These are phyloP conservation scores for Aspergillus viridinutans DNA, from an alignment of 2,329 filamentous ascomycete genomes.

Conservation along the genomic window DNA sequence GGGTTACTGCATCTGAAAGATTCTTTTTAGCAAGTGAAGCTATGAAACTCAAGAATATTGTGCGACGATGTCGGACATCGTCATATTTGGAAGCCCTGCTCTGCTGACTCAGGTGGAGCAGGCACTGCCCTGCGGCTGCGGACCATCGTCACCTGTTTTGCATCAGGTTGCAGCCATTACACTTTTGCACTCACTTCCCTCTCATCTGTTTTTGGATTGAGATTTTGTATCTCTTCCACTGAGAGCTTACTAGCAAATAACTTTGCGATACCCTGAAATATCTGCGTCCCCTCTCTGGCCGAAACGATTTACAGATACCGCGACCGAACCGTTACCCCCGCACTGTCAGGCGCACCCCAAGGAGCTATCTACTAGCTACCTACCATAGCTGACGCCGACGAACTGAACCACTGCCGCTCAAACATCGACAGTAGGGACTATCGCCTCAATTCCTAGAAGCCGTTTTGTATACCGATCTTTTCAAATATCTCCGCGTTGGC, in stretches of 20 bases:
- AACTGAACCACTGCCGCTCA: not conserved
- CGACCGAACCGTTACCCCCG: not conserved
- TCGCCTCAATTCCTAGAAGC: not conserved
- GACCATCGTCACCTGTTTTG: slow-evolving; percentile 14
- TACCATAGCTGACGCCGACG: not conserved
- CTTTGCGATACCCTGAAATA: not conserved
- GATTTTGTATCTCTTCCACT: too few relatives aligned
- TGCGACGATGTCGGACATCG: not conserved
- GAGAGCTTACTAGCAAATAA: not conserved
- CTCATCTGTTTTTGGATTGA: not conserved
- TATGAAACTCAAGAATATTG: not conserved
- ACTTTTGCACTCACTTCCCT: not conserved
- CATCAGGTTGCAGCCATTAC: slow-evolving; percentile 20
- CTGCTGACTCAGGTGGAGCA: slow-evolving; percentile 14
- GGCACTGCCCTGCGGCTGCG: slow-evolving; percentile 13
- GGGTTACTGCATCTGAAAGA: not conserved
- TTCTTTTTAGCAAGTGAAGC: not conserved
- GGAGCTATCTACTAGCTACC: not conserved
- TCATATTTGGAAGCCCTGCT: slow-evolving; percentile 5
- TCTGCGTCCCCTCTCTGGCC: not conserved
- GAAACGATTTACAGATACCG: not conserved
- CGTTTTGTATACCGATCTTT: not conserved
- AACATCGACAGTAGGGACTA: not conserved
- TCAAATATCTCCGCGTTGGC: not conserved
- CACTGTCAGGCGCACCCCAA: not conserved